Evolutionary conservation across 805 yeast species (phyloP).

Genomic region (Metschnikowia koreensis): DNA sequence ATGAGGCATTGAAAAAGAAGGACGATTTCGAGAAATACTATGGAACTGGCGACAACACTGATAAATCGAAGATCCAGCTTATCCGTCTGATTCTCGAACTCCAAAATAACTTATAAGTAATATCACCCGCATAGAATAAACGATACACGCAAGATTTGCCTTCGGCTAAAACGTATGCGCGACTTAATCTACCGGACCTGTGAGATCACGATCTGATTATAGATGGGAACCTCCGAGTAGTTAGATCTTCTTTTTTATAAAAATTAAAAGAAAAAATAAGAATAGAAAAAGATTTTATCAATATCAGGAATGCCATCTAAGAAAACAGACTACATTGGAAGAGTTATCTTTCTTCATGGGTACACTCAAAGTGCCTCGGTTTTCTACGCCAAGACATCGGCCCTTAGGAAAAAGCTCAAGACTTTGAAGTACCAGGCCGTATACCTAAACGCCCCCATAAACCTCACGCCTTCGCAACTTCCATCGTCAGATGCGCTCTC

Average conservation of each 20-base stretch:
- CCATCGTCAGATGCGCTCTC: slow-evolving; percentile 65
- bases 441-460: slow-evolving; percentile 77
- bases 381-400: slow-evolving; percentile 87
- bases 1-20: slow-evolving; percentile 29
- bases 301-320: slow-evolving; percentile 1
- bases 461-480: slow-evolving; percentile 63
- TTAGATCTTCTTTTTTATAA: neutral
- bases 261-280: too few relatives aligned
- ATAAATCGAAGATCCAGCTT: slow-evolving; percentile 39
- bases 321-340: slow-evolving; percentile 29
- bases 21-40: slow-evolving; percentile 35
- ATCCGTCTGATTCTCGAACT: slow-evolving; percentile 59
- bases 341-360: slow-evolving; percentile 87
- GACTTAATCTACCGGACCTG: slow-evolving; percentile 2
- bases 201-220: neutral
- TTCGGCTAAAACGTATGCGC: neutral
- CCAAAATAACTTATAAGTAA: slow-evolving; percentile 17
- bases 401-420: slow-evolving; percentile 73
- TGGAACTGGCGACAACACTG: slow-evolving; percentile 32
- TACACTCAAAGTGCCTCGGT: slow-evolving; percentile 80
- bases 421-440: slow-evolving; percentile 65
- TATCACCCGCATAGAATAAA: neutral
- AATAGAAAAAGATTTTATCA: neutral
- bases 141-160: neutral
- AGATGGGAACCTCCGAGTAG: neutral